A percentile compares a stretch with the other conserved stretches of the same genome.
These are phyloP conservation scores for Didymella pinodella DNA, from an alignment of 2,329 filamentous ascomycete genomes.

Conservation along the genomic window DNA sequence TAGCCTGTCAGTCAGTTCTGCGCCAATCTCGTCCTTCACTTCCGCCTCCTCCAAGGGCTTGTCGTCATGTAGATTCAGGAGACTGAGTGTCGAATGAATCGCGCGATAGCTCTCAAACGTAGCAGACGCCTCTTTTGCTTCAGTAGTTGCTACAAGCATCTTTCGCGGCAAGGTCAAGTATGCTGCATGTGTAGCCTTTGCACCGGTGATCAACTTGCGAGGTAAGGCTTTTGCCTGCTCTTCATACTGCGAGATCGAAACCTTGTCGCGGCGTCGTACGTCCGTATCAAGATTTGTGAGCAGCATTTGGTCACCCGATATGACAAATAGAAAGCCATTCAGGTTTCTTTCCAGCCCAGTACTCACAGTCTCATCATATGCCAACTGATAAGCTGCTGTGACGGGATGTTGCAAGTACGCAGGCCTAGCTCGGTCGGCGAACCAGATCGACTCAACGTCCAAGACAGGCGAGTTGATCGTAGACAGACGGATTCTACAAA, in stretches of 20 bases:
- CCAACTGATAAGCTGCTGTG: conserved; percentile 45
- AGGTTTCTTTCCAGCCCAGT: conserved; percentile 49
- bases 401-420: conserved; percentile 43
- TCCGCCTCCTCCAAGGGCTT: conserved; percentile 26
- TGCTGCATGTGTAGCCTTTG: conserved; percentile 48
- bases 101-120: conserved; percentile 46
- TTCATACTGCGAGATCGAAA: neutral
- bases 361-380: conserved; percentile 34
- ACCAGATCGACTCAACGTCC: conserved; percentile 50
- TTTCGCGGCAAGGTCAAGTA: conserved; percentile 56
- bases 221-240: conserved; percentile 34
- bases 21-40: conserved; percentile 35
- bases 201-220: conserved; percentile 33
- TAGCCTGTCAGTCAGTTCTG: conserved; percentile 46
- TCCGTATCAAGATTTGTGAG: conserved; percentile 57
- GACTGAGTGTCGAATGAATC: conserved; percentile 47
- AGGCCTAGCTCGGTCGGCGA: conserved; percentile 41
- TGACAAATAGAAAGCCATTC: conserved; percentile 57
- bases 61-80: conserved; percentile 37
- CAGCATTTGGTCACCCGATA: conserved; percentile 57
- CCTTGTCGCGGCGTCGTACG: conserved; percentile 26
- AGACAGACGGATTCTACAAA: conserved; percentile 44
- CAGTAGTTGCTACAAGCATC: conserved; percentile 59
- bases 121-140: conserved; percentile 44
- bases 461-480: conserved; percentile 15